Base-by-base conservation (phyloP, 1,284 basidiomycete species). In the Apiotrichum veenhuisii region DNA sequence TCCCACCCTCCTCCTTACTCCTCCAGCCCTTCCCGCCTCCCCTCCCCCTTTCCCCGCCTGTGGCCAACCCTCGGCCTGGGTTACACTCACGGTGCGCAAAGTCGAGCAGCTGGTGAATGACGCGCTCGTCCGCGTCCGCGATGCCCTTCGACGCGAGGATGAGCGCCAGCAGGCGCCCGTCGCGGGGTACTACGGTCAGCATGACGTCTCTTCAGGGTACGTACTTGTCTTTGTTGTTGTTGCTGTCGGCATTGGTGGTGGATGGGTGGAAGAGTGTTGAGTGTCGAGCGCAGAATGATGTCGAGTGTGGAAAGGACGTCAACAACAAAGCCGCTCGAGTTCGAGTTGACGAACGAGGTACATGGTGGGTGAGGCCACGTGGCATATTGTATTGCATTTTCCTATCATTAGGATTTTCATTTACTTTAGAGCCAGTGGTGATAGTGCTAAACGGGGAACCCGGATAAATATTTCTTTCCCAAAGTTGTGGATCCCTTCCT, bases 91-190 rank as follows among this genome's bases (percentile, higher is more conserved):
- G 83, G 74, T 97, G 88, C 0, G 95, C 87, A 73, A 98, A 97
- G 77, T 98, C 95, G 54, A 98, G 84, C 5, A 98, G 83, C 73
- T 97, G 94, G 66, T 95, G 88, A 2, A 98, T 82, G 3, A 98
- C 95, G 3, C 87, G 87, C 8, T 94, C 93, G 66, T 98, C 93
- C 8, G 89, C 87, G 77, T 98, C 94, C 62, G 92, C 86, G 0
- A 98, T 87, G 5, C 95, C 93, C n/a, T 91, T 92, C 0, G 91
- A 89, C 3, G 94, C 90, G 26, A 98, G 83, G 34, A 98, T 84
- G 36, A 98, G 83, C 0, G 95, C 91, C 50, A 98, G 92, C 30
- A 94, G 84, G 30, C 94, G 84, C 12, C 92, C 94, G 61, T 94
- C 93, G 36, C 91, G 84, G 14, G 95, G 95, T 9, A 63, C 76